These are phyloP conservation scores for Lindgomyces ingoldianus DNA, from an alignment of 495 filamentous ascomycete species.

Conservation along the genomic window DNA sequence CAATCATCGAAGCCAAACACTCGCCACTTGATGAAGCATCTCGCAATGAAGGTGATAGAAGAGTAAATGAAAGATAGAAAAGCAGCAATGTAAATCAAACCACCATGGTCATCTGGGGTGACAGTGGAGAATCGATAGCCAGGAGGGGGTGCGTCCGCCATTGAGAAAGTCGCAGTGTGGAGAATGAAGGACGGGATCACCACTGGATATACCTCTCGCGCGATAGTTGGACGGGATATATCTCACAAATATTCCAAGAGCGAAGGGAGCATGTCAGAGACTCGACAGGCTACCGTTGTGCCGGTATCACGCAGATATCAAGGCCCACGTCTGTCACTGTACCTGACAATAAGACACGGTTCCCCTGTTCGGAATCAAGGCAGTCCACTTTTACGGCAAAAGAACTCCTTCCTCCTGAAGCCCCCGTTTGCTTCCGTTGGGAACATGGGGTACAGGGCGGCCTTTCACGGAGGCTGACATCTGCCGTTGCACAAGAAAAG, in stretches of 20 bases:
- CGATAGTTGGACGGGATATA: neutral
- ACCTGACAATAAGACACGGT: neutral
- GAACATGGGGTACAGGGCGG: too few species aligned
- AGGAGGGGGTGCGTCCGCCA: constrained; percentile 5
- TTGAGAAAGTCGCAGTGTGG: neutral
- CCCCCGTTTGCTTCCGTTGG: neutral
- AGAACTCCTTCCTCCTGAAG: neutral
- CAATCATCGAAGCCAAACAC: constrained; percentile 36
- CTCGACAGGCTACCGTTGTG: neutral
- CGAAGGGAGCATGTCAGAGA: neutral
- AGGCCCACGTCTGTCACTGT: neutral
- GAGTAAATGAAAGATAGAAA: constrained; percentile 30
- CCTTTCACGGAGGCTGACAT: too few species aligned
- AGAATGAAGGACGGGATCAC: neutral
- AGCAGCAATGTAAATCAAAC: constrained; percentile 31
- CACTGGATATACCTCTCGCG: neutral
- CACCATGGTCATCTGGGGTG: constrained; percentile 30
- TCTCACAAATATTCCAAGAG: neutral
- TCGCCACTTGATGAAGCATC: constrained; percentile 32
- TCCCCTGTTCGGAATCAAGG: neutral
- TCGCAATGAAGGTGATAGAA: constrained; percentile 19
- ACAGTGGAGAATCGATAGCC: constrained; percentile 22
- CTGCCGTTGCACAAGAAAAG: neutral
- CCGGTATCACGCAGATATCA: neutral
- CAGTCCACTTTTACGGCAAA: neutral